These are phyloP conservation scores for Telopea speciosissima DNA, from an alignment of 177 flowering plant genomes.

Conservation along the genomic window DNA sequence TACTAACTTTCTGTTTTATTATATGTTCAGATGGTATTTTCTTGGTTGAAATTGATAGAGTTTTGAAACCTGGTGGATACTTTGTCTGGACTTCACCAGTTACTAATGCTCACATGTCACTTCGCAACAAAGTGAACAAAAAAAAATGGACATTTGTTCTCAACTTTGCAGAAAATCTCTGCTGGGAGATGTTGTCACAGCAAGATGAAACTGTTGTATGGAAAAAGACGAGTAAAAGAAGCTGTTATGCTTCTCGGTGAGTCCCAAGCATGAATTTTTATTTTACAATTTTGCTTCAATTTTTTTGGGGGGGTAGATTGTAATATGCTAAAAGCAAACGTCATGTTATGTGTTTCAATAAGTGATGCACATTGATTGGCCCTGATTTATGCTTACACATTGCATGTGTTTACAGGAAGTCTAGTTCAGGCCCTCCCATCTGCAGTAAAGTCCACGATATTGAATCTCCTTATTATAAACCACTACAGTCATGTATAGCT, in stretches of 20 bases:
- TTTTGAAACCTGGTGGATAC: conserved; percentile 93
- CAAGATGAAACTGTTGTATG: conserved; percentile 97
- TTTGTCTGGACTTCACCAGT: conserved; percentile 97
- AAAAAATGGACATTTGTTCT: conserved; percentile 64
- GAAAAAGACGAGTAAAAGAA: conserved; percentile 70
- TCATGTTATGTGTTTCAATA: neutral
- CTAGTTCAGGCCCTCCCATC: conserved; percentile 54
- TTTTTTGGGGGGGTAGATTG: no score
- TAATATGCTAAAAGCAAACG: neutral
- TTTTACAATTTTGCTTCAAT: neutral
- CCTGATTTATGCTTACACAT: conserved; percentile 11
- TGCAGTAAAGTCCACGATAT: conserved; percentile 72
- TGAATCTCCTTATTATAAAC: conserved; percentile 85
- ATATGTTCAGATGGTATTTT: conserved; percentile 65
- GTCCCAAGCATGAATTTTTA: conserved; percentile 7
- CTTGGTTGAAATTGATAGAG: conserved; percentile 84
- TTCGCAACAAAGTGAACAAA: conserved; percentile 56
- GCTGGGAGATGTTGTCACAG: conserved; percentile 88
- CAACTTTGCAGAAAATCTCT: conserved; percentile 54
- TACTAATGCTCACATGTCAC: conserved; percentile 46
- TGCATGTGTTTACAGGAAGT: conserved; percentile 51
- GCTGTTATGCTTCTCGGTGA: conserved; percentile 72
- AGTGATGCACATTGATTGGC: neutral
- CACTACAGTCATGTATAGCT: conserved; percentile 69
- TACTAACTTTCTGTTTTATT: conserved; percentile 6